Conservation (phyloP, 2,329 filamentous ascomycete species). For the Gnomoniopsis smithogilvyi region DNA sequence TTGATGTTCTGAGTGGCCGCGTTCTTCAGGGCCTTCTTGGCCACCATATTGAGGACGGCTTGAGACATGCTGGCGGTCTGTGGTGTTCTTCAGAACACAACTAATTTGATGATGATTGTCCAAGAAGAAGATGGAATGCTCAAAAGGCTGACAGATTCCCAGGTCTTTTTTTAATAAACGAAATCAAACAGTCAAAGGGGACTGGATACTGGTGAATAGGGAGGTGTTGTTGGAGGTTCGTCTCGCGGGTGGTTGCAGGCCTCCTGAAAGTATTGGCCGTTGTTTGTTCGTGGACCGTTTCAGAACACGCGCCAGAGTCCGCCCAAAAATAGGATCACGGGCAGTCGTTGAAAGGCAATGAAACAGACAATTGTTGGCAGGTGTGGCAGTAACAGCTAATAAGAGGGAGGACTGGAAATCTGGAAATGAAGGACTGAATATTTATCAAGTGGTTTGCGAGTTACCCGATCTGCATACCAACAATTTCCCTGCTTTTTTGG, state of each 20-base stretch:
- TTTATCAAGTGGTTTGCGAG: neutral
- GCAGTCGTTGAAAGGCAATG: neutral
- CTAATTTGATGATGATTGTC: neutral
- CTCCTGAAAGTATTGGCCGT: neutral
- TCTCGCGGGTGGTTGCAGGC: neutral
- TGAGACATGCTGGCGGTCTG: slow-evolving; percentile 56
- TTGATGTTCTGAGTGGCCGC: slow-evolving; percentile 5
- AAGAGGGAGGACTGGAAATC: neutral
- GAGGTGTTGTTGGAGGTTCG: neutral
- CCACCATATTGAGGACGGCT: slow-evolving; percentile 10
- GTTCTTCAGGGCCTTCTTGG: slow-evolving; percentile 13
- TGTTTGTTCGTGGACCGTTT: neutral
- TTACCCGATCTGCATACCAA: neutral
- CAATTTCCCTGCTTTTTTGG: neutral
- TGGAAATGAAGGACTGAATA: neutral
- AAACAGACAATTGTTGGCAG: neutral
- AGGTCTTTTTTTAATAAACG: neutral
- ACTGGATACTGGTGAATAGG: neutral
- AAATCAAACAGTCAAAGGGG: neutral
- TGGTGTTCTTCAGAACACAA: slow-evolving; percentile 56
- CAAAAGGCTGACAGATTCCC: neutral
- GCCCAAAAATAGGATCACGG: too few species aligned
- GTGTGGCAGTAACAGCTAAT: neutral
- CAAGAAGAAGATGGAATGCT: neutral
- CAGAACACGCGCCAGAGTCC: neutral